Evolutionary conservation across 2,329 filamentous ascomycete genomes (phyloP).

Genomic region (Tympanopsis confertula): DNA sequence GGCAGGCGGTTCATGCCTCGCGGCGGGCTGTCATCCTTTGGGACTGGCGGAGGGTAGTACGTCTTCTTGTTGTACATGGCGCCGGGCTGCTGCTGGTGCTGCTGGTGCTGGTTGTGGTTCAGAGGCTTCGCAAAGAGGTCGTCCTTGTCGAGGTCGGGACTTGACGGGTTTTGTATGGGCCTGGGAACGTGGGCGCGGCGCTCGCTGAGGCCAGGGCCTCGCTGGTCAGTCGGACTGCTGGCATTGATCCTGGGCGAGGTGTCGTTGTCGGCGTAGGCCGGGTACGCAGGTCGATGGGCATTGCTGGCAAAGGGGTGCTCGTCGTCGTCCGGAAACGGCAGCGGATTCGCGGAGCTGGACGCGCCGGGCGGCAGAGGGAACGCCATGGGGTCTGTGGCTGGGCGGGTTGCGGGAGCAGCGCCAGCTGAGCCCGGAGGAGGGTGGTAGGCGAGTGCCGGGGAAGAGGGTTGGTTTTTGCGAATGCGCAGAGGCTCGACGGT

Average conservation of each 20-base stretch:
- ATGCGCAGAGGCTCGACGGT: conserved; percentile 77
- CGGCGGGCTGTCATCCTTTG: conserved; percentile 14
- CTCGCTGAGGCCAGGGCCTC: conserved; percentile 61
- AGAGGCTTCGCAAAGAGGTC: conserved; percentile 66
- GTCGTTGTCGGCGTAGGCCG: conserved; percentile 32
- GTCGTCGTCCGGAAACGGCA: conserved; percentile 67
- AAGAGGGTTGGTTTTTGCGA: conserved; percentile 63
- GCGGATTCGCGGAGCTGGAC: conserved; percentile 54
- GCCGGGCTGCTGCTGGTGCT: conserved; percentile 12
- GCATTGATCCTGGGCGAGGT: conserved; percentile 39
- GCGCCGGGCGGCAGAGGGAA: conserved; percentile 58
- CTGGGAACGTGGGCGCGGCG: conserved; percentile 72
- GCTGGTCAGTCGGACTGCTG: conserved; percentile 40
- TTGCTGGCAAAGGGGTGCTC: conserved; percentile 30
- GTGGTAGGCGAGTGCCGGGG: conserved; percentile 34
- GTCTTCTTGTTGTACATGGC: conserved; percentile 42
- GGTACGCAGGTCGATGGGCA: conserved; percentile 27
- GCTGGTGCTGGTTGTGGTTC: conserved; percentile 21
- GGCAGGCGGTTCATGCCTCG: conserved; percentile 19
- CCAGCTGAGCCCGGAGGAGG: conserved; percentile 29
- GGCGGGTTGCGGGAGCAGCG: conserved; percentile 23
- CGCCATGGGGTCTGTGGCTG: conserved; percentile 29
- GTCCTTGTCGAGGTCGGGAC: conserved; percentile 63
- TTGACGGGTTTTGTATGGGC: conserved; percentile 71
- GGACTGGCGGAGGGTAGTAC: conserved; percentile 47